Conservation (phyloP, 257 asterid species). For the Orobanche coerulescens region DNA sequence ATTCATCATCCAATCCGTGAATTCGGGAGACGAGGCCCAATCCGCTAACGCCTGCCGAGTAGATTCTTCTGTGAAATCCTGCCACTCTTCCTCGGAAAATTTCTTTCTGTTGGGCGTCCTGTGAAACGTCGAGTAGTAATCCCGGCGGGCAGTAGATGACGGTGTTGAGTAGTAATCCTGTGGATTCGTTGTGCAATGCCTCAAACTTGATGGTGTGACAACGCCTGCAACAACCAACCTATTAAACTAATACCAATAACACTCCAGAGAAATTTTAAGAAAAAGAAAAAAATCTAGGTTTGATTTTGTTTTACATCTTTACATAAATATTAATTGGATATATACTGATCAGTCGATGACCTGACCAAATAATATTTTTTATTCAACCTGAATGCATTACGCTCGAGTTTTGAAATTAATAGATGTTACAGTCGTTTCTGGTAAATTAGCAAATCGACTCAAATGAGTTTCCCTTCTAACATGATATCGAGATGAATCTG, state of each 20-base stretch:
- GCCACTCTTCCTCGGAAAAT: slow-evolving; percentile 62
- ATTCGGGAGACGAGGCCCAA: slow-evolving; percentile 65
- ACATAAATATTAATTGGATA: neutral
- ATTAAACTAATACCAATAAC: neutral
- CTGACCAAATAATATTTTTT: neutral
- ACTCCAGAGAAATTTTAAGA: neutral
- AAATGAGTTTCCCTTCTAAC: neutral
- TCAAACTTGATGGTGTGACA: neutral
- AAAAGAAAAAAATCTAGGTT: neutral
- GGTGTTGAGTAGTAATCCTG: slow-evolving; percentile 21
- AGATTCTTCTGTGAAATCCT: slow-evolving; percentile 59
- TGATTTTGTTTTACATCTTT: no score
- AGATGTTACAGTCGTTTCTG: neutral
- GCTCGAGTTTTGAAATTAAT: neutral
- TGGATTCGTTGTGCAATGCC: neutral
- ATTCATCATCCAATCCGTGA: slow-evolving; percentile 58
- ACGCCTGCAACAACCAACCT: neutral
- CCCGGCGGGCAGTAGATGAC: slow-evolving; percentile 20
- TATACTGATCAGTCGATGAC: neutral
- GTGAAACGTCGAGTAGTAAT: slow-evolving; percentile 58
- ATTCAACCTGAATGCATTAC: neutral
- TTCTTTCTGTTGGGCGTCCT: slow-evolving; percentile 57
- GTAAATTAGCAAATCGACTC: neutral
- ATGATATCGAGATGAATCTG: neutral
- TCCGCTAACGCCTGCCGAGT: slow-evolving; percentile 64